A percentile compares a stretch with the other conserved stretches of the same genome.
These are phyloP conservation scores for Paecilomyces variotii DNA, from an alignment of 2,329 filamentous ascomycete species.

Conservation along the genomic window DNA sequence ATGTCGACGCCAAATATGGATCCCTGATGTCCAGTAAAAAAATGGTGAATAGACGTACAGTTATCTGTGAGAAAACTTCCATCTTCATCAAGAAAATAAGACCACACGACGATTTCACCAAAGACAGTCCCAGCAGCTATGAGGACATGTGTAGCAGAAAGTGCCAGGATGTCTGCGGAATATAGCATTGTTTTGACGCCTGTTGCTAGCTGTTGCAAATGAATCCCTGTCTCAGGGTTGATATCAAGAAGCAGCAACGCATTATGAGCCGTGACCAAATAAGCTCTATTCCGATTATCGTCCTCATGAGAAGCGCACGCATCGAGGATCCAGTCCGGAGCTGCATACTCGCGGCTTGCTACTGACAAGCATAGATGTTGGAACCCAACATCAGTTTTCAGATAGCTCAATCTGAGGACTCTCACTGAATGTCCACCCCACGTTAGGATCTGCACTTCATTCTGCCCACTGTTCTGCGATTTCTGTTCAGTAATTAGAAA, in stretches of 20 bases:
- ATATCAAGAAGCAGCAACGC: constrained; percentile 53
- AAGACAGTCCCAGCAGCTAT: constrained; percentile 88
- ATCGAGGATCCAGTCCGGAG: constrained; percentile 72
- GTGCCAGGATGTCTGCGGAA: constrained; percentile 65
- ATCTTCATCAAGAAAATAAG: constrained; percentile 41
- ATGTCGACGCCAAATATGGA: constrained; percentile 88
- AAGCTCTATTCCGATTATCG: constrained; percentile 34
- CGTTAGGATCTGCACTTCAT: constrained; percentile 38
- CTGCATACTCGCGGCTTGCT: constrained; percentile 37
- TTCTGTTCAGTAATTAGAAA: constrained; percentile 20
- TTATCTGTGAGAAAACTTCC: constrained; percentile 10
- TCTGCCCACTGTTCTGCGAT: constrained; percentile 7
- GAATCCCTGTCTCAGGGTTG: constrained; percentile 16
- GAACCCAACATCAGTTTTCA: constrained; percentile 16
- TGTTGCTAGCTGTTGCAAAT: constrained; percentile 37
- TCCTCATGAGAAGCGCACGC: constrained; percentile 37
- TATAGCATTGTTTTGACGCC: constrained; percentile 74
- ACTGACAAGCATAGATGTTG: constrained; percentile 13
- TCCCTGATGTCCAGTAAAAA: constrained; percentile 69
- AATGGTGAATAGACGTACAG: constrained; percentile 42
- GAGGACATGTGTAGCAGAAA: constrained; percentile 52
- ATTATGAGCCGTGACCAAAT: constrained; percentile 80
- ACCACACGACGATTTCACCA: constrained; percentile 89
- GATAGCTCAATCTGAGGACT: constrained; percentile 25
- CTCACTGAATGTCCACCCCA: constrained; percentile 62